Base-by-base conservation (phyloP, 257 asterid genomes). In the Fraxinus anomala region DNA sequence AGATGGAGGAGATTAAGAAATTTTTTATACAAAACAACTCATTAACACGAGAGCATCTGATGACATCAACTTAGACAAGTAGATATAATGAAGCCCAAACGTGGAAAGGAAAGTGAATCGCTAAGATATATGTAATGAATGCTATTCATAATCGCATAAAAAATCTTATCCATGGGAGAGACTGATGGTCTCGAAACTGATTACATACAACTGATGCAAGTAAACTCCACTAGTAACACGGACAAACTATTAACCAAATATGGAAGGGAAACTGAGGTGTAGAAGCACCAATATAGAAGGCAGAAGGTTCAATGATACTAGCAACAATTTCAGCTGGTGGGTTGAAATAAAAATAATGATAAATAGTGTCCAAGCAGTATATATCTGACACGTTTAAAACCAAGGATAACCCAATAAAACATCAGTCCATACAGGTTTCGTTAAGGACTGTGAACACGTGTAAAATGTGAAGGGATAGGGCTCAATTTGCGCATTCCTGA, bases 171-270 rank as follows among this genome's bases (percentile, higher is more conserved):
- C 26, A n/a, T 6, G 28, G 28, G 26, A 56, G 4, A 59, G 28
- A 73, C 5, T 34, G 73, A 68, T 68, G 80, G 73, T 47, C 16
- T 8, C 77, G 44, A 17, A 77, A 81, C 42, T 39, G 16, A 67
- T 68, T 17, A 8, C 34, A 3, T 68, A n/a, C 66, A 56, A 56
- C 28, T 56, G 66, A n/a, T 56, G 26, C 26, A 56, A 56, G 28
- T 56, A 47, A 47, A 56, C 9, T 56, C 21, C 66, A 56, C 28
- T 56, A 5, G 66, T 56, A 56, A 5, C 26, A 56, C 3, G 26
- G 12, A 6, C 66, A 6, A 56, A 56, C 66, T n/a, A n/a, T 56
- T 6, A n/a, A 26, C 24, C 5, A n/a, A 54, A n/a, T n/a, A 19
- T 0, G 28, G 6, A 56, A 56, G 66, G 28, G 66, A 56, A 10